These are phyloP conservation scores for Stenocarpella maydis DNA, from an alignment of 2,329 filamentous ascomycete species.

Conservation along the genomic window DNA sequence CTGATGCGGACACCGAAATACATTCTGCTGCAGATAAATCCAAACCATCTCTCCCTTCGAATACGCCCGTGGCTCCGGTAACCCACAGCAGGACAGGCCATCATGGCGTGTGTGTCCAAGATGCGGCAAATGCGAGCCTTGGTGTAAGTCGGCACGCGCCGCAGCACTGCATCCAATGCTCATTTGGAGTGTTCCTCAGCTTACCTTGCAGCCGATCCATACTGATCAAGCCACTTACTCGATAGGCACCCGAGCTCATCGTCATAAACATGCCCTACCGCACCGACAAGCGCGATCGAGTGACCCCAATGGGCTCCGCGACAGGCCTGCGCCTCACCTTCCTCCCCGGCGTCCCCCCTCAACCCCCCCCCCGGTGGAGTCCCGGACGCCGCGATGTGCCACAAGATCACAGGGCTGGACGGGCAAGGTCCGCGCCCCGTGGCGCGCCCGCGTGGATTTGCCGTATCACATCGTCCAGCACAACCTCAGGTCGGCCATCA, in stretches of 20 bases:
- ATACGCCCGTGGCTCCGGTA: background rate
- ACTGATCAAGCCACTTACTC: background rate
- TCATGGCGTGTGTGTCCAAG: background rate
- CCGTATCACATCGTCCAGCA: constrained; percentile 50
- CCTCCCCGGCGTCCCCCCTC: constrained; percentile 10
- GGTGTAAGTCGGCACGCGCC: background rate
- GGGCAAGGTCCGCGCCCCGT: constrained; percentile 12
- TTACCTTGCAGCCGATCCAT: background rate
- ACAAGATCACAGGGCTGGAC: background rate
- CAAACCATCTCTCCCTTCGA: background rate
- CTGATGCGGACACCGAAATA: background rate
- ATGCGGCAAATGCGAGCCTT: constrained; percentile 1
- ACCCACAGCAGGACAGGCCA: background rate
- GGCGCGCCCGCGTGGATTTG: constrained; percentile 7
- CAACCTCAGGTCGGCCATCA: constrained; percentile 56
- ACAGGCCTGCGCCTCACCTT: constrained; percentile 15
- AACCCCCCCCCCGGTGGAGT: background rate
- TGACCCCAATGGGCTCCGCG: background rate
- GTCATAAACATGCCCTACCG: constrained; percentile 18
- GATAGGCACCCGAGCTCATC: background rate
- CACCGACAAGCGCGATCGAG: constrained; percentile 10
- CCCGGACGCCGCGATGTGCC: constrained; percentile 8
- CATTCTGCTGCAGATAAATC: background rate
- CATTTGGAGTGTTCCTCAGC: no score
- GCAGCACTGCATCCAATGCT: no score